A percentile compares a stretch with the other conserved stretches of the same genome.
phyloP scores from a whole-genome alignment of 2,329 filamentous ascomycete genomes.

The Escovopsis sp. region DNA sequence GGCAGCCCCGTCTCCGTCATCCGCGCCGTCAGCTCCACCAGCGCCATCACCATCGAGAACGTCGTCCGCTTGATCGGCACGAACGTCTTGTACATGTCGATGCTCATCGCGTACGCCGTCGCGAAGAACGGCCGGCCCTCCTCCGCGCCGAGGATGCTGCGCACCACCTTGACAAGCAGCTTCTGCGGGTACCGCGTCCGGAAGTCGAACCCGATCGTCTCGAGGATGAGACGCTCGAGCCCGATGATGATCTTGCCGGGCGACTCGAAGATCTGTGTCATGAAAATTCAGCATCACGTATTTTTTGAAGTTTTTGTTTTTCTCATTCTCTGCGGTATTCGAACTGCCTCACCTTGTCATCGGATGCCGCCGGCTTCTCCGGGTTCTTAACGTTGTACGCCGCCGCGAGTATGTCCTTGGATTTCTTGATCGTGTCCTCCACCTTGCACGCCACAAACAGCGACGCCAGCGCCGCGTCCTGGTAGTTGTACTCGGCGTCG shows the following conservation, averaged over 20 bases:
- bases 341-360: constrained; percentile 69
- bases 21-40: constrained; percentile 65
- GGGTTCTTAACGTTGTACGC: constrained; percentile 69
- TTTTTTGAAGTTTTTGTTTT: too few species aligned
- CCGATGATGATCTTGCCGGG: constrained; percentile 72
- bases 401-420: constrained; percentile 78
- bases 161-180: constrained; percentile 64
- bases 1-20: constrained; percentile 44
- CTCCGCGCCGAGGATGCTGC: constrained; percentile 33
- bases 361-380: constrained; percentile 55
- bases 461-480: constrained; percentile 77
- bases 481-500: constrained; percentile 72
- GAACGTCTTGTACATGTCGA: constrained; percentile 88
- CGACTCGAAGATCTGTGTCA: constrained; percentile 60
- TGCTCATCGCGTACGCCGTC: constrained; percentile 65
- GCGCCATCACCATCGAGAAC: constrained; percentile 69
- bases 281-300: too few species aligned
- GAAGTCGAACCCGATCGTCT: constrained; percentile 89
- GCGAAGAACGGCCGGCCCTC: constrained; percentile 41
- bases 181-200: constrained; percentile 79
- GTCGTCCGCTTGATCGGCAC: constrained; percentile 81
- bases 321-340: too few species aligned
- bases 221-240: constrained; percentile 82
- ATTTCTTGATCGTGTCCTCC: constrained; percentile 96
- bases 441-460: constrained; percentile 93